A percentile compares a stretch with the other conserved stretches of the same genome.
Evolutionary conservation across 495 filamentous ascomycete genomes (phyloP).

Genomic region (Penicillium waksmanii): DNA sequence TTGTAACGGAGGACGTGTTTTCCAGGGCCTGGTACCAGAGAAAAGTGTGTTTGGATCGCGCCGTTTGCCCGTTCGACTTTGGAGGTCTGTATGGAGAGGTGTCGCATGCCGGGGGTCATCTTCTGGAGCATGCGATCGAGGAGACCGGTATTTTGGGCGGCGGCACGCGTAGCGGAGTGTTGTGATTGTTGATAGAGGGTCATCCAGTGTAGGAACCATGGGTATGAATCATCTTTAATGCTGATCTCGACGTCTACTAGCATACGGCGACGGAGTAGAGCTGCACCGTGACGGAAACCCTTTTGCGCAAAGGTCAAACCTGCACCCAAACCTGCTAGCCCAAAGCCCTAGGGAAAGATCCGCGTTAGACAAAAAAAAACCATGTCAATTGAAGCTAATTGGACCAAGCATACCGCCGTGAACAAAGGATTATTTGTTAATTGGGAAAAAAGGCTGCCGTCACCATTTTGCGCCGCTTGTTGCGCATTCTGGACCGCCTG

Average conservation of each 20-base stretch:
- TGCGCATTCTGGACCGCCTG: constrained; percentile 36
- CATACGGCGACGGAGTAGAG: constrained; percentile 78
- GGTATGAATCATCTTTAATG: constrained; percentile 88
- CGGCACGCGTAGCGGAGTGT: constrained; percentile 41
- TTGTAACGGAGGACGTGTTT: constrained; percentile 83
- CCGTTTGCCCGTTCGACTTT: constrained; percentile 64
- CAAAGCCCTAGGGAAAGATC: constrained; percentile 61
- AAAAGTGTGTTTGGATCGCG: constrained; percentile 75
- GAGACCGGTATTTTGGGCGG: constrained; percentile 45
- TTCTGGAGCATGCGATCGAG: constrained; percentile 58
- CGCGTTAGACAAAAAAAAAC: neutral
- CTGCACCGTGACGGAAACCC: constrained; percentile 66
- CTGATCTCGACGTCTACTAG: constrained; percentile 95
- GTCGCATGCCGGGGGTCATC: constrained; percentile 65
- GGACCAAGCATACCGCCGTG: constrained; percentile 55
- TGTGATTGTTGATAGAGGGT: constrained; percentile 73
- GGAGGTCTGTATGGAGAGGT: constrained; percentile 69
- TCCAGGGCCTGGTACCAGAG: constrained; percentile 88
- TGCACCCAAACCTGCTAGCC: constrained; percentile 85
- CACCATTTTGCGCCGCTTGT: constrained; percentile 35
- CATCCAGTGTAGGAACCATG: constrained; percentile 94
- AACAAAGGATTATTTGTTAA: constrained; percentile 70
- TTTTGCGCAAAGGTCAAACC: constrained; percentile 74
- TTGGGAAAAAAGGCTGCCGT: constrained; percentile 54
- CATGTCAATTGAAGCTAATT: constrained; percentile 4